A percentile compares a stretch with the other conserved stretches of the same genome.
Evolutionary conservation across 495 filamentous ascomycete genomes (phyloP).

Genomic region (Aspergillus avenaceus): DNA sequence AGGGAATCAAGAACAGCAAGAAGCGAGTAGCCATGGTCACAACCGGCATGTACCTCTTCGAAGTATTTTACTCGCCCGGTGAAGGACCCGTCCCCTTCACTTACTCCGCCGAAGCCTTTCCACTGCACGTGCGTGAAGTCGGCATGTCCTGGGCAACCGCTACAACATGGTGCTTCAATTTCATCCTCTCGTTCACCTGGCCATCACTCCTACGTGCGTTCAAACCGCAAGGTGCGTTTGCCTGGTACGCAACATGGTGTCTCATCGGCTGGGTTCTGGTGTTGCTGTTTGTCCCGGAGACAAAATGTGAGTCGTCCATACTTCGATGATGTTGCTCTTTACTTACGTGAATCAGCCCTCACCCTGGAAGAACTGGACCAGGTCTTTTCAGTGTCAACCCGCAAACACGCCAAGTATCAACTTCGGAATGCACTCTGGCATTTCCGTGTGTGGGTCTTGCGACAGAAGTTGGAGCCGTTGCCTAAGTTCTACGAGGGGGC

Average conservation of each 20-base stretch:
- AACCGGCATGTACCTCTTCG: constrained; percentile 49
- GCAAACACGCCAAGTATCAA: constrained; percentile 46
- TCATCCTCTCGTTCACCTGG: constrained; percentile 56
- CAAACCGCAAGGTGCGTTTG: constrained; percentile 53
- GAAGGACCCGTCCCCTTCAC: constrained; percentile 55
- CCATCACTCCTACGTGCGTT: constrained; percentile 46
- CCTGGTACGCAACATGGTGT: constrained; percentile 61
- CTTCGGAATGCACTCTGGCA: constrained; percentile 45
- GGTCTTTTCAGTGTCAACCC: constrained; percentile 51
- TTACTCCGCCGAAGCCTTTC: constrained; percentile 58
- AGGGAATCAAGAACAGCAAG: constrained; percentile 20
- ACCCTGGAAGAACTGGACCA: constrained; percentile 50
- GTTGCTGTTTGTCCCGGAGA: constrained; percentile 54
- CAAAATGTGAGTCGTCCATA: constrained; percentile 40
- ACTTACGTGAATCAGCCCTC: constrained; percentile 25
- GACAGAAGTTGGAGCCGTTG: constrained; percentile 42
- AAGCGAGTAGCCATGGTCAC: constrained; percentile 44
- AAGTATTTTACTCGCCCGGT: constrained; percentile 52
- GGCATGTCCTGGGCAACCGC: constrained; percentile 63
- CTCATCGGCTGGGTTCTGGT: constrained; percentile 53
- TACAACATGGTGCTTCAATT: constrained; percentile 50
- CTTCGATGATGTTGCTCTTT: constrained; percentile 7
- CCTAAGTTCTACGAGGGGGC: constrained; percentile 40
- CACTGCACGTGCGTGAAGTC: constrained; percentile 58
- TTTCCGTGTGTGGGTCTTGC: constrained; percentile 48